Percentiles rank a stretch among this genome's conserved stretches.
Conservation (phyloP, 768 basidiomycete genomes). For the Cyclocybe aegerita region DNA sequence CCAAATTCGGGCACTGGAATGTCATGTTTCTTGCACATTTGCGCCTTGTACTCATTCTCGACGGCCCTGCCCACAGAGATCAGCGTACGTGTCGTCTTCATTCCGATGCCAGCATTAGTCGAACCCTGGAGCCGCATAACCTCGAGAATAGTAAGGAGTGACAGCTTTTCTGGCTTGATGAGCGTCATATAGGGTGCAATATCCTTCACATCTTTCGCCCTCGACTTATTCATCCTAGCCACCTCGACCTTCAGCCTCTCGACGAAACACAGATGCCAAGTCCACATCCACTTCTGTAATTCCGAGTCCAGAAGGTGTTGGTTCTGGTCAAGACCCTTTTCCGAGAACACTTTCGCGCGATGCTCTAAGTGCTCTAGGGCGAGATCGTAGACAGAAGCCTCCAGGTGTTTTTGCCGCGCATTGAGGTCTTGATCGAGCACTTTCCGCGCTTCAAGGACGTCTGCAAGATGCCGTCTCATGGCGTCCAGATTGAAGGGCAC, state of each 20-base stretch:
- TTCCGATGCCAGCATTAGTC: conserved; percentile 78
- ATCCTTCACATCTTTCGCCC: background rate
- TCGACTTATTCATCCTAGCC: conserved; percentile 40
- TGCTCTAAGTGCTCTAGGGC: conserved; percentile 70
- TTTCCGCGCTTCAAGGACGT: conserved; percentile 61
- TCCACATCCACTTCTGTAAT: conserved; percentile 82
- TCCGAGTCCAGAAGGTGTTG: conserved; percentile 43
- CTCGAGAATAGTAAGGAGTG: conserved; percentile 87
- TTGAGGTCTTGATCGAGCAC: conserved; percentile 66
- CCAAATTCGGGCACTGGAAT: conserved; percentile 47
- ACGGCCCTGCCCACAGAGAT: conserved; percentile 79
- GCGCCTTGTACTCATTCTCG: conserved; percentile 88
- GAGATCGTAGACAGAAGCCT: conserved; percentile 84
- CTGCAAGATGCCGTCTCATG: conserved; percentile 66
- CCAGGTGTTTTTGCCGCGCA: conserved; percentile 77
- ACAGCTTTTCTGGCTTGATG: conserved; percentile 75
- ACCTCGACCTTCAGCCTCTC: conserved; percentile 52
- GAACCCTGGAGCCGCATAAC: conserved; percentile 78
- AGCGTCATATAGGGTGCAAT: conserved; percentile 68
- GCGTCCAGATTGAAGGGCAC: conserved; percentile 77
- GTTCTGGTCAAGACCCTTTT: conserved; percentile 52
- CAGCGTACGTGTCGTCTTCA: conserved; percentile 87
- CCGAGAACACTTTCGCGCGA: conserved; percentile 56
- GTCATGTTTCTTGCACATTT: conserved; percentile 67
- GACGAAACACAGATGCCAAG: conserved; percentile 72